phyloP scores from a whole-genome alignment of 75 land plant genomes.

The Sequoiadendron giganteum region DNA sequence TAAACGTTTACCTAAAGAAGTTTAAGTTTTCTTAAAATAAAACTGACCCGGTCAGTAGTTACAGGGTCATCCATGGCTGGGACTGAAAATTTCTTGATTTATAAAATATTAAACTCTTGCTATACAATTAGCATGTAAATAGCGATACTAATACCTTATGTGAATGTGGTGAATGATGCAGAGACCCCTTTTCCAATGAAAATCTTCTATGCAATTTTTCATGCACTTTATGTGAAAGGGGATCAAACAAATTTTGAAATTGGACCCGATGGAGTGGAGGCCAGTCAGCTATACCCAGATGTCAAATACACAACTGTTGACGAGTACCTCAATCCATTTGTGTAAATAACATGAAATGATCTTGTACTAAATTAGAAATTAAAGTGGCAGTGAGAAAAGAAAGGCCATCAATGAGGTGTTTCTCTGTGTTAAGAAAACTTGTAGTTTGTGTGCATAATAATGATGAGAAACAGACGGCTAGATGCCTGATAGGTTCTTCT shows the following conservation, averaged over 20 bases:
- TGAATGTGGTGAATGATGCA: not conserved
- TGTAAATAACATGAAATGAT: not conserved
- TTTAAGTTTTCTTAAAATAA: too few relatives aligned
- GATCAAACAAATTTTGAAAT: conserved; percentile 44
- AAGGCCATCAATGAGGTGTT: too few relatives aligned
- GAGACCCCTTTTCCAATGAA: conserved; percentile 34
- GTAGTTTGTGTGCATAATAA: too few relatives aligned
- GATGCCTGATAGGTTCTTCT: too few relatives aligned
- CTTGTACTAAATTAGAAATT: too few relatives aligned
- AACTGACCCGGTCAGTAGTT: too few relatives aligned
- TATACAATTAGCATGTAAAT: not conserved
- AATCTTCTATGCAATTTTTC: conserved; percentile 12
- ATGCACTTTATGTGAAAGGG: conserved; percentile 31
- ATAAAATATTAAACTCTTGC: not conserved
- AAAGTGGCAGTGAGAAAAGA: too few relatives aligned
- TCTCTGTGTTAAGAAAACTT: too few relatives aligned
- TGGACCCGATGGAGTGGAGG: conserved; percentile 35
- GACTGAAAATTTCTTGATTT: not conserved
- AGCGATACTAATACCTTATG: not conserved
- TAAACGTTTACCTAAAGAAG: too few relatives aligned
- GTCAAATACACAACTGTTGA: conserved; percentile 52
- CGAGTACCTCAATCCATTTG: conserved; percentile 27
- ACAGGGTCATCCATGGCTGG: too few relatives aligned
- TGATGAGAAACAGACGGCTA: too few relatives aligned
- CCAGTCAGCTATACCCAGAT: conserved; percentile 38